phyloP scores from a whole-genome alignment of 768 basidiomycete genomes.

The Plicaturopsis crispa region DNA sequence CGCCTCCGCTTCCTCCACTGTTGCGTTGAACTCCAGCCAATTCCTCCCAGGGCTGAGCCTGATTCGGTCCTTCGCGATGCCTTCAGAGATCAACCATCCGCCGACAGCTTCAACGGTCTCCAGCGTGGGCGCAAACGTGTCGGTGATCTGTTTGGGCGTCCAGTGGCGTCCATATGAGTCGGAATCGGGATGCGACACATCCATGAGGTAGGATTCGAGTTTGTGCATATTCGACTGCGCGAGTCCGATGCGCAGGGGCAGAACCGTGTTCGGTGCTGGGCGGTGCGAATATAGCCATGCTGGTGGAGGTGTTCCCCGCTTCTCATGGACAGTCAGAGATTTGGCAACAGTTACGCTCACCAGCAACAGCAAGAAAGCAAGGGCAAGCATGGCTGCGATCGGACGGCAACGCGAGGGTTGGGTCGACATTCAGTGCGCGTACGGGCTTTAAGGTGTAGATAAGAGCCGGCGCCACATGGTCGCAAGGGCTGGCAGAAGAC shows the following conservation, averaged over 20 bases:
- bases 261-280: conserved; percentile 22
- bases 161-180: conserved; percentile 44
- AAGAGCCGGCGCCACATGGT: too few relatives aligned
- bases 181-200: conserved; percentile 44
- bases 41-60: conserved; percentile 30
- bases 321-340: too few relatives aligned
- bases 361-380: too few relatives aligned
- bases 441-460: too few relatives aligned
- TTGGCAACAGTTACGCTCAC: too few relatives aligned
- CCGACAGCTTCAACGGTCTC: conserved; percentile 34
- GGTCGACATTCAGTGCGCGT: too few relatives aligned
- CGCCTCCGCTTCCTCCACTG: conserved; percentile 31
- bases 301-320: conserved; percentile 26
- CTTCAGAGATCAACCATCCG: conserved; percentile 34
- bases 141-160: conserved; percentile 32
- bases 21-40: conserved; percentile 31
- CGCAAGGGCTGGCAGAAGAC: too few relatives aligned
- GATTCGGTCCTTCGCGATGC: conserved; percentile 30
- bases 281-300: conserved; percentile 34
- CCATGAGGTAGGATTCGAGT: conserved; percentile 36
- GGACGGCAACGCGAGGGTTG: too few relatives aligned
- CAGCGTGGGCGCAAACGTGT: conserved; percentile 35
- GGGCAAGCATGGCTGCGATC: too few relatives aligned
- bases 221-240: conserved; percentile 36
- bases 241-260: conserved; percentile 45